Evolutionary conservation across 495 filamentous ascomycete genomes (phyloP).

Genomic region (Cryomyces minteri): DNA sequence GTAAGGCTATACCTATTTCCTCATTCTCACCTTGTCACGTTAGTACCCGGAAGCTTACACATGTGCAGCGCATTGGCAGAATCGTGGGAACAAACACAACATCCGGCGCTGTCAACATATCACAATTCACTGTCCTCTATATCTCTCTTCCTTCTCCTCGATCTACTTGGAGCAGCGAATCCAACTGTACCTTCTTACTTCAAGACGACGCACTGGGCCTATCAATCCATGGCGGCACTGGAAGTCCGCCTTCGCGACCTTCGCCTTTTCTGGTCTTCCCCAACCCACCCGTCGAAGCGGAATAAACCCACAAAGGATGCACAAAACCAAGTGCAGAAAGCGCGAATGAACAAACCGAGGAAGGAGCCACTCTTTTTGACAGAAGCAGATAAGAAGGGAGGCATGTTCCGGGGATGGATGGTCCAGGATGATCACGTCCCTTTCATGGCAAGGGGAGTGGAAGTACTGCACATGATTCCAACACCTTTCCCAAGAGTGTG

Average conservation of each 20-base stretch:
- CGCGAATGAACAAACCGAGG: not conserved
- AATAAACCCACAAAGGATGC: not conserved
- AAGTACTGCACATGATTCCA: constrained; percentile 76
- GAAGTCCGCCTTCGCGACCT: constrained; percentile 51
- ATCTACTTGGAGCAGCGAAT: constrained; percentile 56
- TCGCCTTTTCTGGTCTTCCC: constrained; percentile 30
- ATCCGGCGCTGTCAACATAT: constrained; percentile 56
- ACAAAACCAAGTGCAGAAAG: not conserved
- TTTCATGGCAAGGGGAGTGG: constrained; percentile 69
- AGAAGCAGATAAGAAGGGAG: constrained; percentile 28
- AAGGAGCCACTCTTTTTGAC: constrained; percentile 9
- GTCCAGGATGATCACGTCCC: constrained; percentile 82
- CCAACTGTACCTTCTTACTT: constrained; percentile 70
- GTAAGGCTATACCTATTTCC: constrained; percentile 16
- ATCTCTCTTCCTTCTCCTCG: constrained; percentile 78
- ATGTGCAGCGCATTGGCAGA: constrained; percentile 43
- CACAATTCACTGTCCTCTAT: constrained; percentile 59
- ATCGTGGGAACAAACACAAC: constrained; percentile 44
- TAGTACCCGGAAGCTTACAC: not conserved
- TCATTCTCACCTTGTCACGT: not conserved
- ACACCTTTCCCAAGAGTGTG: constrained; percentile 68
- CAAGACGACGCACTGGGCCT: constrained; percentile 84
- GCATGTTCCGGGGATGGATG: constrained; percentile 26
- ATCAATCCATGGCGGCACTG: constrained; percentile 44
- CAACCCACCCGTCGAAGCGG: constrained; percentile 15